A percentile compares a stretch with the other conserved stretches of the same genome.
phyloP scores from a whole-genome alignment of 2,329 filamentous ascomycete species.

The Fusarium sp. region DNA sequence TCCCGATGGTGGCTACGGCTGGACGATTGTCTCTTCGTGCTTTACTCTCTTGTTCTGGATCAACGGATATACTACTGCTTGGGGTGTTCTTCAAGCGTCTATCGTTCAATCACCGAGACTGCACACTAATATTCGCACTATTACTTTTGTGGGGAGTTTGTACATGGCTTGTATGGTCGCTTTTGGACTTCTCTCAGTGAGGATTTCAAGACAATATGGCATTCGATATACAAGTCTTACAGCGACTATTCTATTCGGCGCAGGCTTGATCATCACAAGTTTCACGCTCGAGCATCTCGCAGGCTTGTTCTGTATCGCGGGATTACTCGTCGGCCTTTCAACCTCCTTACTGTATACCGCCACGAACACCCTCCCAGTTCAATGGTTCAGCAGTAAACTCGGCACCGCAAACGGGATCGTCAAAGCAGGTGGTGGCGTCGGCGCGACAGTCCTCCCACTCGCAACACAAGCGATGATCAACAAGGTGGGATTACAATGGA shows the following conservation, averaged over 20 bases:
- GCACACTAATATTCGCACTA: neutral
- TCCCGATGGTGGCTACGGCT: slow-evolving; percentile 15
- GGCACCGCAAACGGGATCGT: slow-evolving; percentile 13
- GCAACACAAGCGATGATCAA: neutral
- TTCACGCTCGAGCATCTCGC: neutral
- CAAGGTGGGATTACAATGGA: slow-evolving; percentile 1
- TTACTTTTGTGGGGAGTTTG: slow-evolving; percentile 7
- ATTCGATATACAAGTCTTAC: neutral
- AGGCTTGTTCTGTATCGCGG: neutral
- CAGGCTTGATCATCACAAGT: neutral
- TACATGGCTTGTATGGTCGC: slow-evolving; percentile 1
- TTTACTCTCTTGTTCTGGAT: slow-evolving; percentile 6
- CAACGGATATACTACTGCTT: neutral
- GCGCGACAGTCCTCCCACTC: neutral
- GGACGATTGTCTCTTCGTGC: slow-evolving; percentile 2
- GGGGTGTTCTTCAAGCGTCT: slow-evolving; percentile 12
- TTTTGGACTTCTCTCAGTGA: neutral
- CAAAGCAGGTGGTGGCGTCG: slow-evolving; percentile 11
- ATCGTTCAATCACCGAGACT: neutral
- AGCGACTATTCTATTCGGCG: neutral
- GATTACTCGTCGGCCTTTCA: neutral
- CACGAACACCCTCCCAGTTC: neutral
- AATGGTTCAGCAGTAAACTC: slow-evolving; percentile 9
- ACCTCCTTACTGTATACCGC: neutral
- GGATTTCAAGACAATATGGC: neutral